phyloP scores from a whole-genome alignment of 176 grass and related monocot genomes.

The Zoysia japonica region DNA sequence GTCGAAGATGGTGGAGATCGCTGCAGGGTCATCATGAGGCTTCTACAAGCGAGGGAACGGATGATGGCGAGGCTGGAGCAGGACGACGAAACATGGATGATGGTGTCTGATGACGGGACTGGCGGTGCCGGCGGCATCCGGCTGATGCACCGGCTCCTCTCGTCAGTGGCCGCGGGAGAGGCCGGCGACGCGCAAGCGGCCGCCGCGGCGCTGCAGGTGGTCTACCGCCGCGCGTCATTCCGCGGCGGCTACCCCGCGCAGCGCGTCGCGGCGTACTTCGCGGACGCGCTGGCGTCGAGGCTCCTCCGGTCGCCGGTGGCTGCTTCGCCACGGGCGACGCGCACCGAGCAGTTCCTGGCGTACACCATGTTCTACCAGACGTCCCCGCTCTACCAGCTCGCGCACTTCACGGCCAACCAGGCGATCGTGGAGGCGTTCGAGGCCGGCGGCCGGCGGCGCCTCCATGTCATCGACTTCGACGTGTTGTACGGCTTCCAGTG shows the following conservation, averaged over 20 bases:
- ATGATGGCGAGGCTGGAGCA: slow-evolving; percentile 37
- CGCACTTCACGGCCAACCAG: slow-evolving; percentile 96
- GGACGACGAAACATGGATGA: background rate
- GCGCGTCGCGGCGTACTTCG: slow-evolving; percentile 66
- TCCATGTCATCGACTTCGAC: slow-evolving; percentile 84
- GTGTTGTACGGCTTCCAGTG: slow-evolving; percentile 87
- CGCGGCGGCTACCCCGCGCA: slow-evolving; percentile 52
- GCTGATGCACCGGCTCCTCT: slow-evolving; percentile 57
- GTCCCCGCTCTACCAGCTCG: slow-evolving; percentile 70
- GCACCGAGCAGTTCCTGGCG: slow-evolving; percentile 52
- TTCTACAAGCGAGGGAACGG: slow-evolving; percentile 51
- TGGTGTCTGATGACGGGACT: background rate
- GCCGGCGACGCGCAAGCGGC: slow-evolving; percentile 35
- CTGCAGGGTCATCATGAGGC: slow-evolving; percentile 30
- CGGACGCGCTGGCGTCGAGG: slow-evolving; percentile 55
- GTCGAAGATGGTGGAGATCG: background rate
- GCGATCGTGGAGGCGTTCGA: slow-evolving; percentile 86
- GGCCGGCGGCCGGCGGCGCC: slow-evolving; percentile 19
- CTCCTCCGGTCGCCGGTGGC: slow-evolving; percentile 17
- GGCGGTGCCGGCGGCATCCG: slow-evolving; percentile 3
- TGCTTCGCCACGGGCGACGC: background rate
- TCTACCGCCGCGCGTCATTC: slow-evolving; percentile 53
- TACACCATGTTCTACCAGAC: slow-evolving; percentile 75
- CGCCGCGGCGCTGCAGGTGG: slow-evolving; percentile 50
- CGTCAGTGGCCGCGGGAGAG: slow-evolving; percentile 44